Evolutionary conservation across 1,284 basidiomycete species (phyloP).

Genomic region (Tilletiaria anomala): DNA sequence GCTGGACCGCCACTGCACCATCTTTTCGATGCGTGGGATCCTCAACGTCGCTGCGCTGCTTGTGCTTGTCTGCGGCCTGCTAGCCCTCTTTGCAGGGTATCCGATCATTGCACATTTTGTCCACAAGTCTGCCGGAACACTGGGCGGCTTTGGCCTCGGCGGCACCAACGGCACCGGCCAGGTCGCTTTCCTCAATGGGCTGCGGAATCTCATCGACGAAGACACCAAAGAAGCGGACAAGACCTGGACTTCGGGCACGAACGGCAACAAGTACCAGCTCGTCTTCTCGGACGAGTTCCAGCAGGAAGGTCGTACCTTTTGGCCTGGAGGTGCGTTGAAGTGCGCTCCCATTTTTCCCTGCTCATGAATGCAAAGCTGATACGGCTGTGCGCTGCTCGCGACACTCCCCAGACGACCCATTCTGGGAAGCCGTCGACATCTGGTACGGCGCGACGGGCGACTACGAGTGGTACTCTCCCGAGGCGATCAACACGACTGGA

Average conservation of each 20-base stretch:
- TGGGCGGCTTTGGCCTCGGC: slow-evolving; percentile 50
- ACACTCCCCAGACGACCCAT: slow-evolving; percentile 8
- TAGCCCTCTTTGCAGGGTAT: slow-evolving; percentile 36
- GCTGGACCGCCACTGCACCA: slow-evolving; percentile 16
- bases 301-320: slow-evolving; percentile 4
- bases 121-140: slow-evolving; percentile 8
- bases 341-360: background rate
- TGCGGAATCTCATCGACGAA: slow-evolving; percentile 15
- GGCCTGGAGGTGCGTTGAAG: too few relatives aligned
- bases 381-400: background rate
- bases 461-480: slow-evolving; percentile 40
- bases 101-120: slow-evolving; percentile 26
- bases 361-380: background rate
- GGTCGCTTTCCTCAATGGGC: slow-evolving; percentile 18
- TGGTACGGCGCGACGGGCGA: slow-evolving; percentile 35
- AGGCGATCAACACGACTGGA: slow-evolving; percentile 28
- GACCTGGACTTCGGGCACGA: slow-evolving; percentile 10
- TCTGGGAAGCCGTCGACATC: slow-evolving; percentile 34
- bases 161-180: slow-evolving; percentile 44
- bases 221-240: slow-evolving; percentile 16
- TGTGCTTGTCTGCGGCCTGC: slow-evolving; percentile 17
- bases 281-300: slow-evolving; percentile 6
- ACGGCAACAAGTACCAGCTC: slow-evolving; percentile 1
- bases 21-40: slow-evolving; percentile 18
- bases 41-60: slow-evolving; percentile 27